Base-by-base conservation (phyloP, 169 alveolate genomes). In the Eimeria maxima region DNA sequence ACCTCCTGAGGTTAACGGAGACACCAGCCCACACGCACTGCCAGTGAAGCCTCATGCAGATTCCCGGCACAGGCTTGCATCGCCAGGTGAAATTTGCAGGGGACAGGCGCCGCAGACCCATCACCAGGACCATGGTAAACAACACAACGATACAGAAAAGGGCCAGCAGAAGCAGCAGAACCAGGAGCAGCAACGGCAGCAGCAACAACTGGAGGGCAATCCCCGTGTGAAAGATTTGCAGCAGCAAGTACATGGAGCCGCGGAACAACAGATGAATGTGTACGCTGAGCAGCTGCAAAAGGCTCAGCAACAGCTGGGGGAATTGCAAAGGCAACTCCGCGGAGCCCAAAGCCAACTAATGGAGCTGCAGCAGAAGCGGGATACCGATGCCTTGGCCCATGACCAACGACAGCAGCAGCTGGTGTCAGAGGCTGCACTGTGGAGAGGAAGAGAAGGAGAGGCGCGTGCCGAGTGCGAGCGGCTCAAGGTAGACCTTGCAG, bases 351-450 rank as follows among this genome's bases (percentile, higher is more conserved):
- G 18, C 45, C 50, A 83, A 53, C 45, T 83, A 22, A 11, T 11
- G 29, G 53, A 83, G 27, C 91, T 83, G 91, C 91, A 83, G 53
- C 73, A 55, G 73, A 22, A 57, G 89, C 57, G 89, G 45, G 71
- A 50, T 14, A 50, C 57, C 27, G 91, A 83, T 24, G 33, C 91
- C 45, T 27, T 8, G 50, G 50, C 80, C n/a, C 33, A 50, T 13
- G 74, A 50, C 53, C 33, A 22, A 38, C 91, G n/a, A 27, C 91
- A 29, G 71, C 45, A 33, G 91, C 47, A n/a, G 45, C 76, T 57
- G 33, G 65, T 27, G 33, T 73, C 91, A 38, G 91, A 83, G 74
- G 73, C 47, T 47, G 55, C 33, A 42, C 65, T 14, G 87, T 76
- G 65, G 60, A 76, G 87, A 45, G 60, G 7, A n/a, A 47, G 22